Evolutionary conservation across 2,329 filamentous ascomycete species (phyloP), one percentile per base, ranked within the genome.

Genomic region (Neoarthrinium moseri): DNA sequence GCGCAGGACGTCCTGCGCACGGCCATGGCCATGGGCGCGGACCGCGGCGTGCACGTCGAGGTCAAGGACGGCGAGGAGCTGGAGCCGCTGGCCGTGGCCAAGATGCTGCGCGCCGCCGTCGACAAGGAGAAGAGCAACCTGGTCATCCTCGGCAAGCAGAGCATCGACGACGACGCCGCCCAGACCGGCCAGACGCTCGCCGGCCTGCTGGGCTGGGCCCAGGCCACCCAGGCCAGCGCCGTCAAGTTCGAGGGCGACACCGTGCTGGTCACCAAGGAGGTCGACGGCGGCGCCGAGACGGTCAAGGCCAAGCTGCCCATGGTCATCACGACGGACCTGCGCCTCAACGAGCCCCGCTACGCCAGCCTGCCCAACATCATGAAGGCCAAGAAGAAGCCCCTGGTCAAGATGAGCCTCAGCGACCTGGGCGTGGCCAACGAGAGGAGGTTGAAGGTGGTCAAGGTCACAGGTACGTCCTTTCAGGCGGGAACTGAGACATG

Each of bases 311-410:
- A 87, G 74, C 71, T 99, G 69, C 94, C 94, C 0, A 84, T 97
- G 84, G 75, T 99, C 43, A 88, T 99, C 58, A 99, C 94, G 51
- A 96, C 94, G 51, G 94, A 99, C 74, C 69, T 99, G 72, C 76
- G 94, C 43, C 74, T 99, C 67, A 99, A 99, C 64, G 90, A 95
- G 80, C 94, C 94, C 49, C 78, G 94, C 54, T 99, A 96, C 68
- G 94, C 92, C 18, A 96, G 84, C 69, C 69, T 99, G 80, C 92
- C 91, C 41, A 97, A 97, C 66, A 97, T 99, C 55, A 99, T 99
- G 94, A 99, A 97, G 86, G 94, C 94, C 43, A 99, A 99, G 87
- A 99, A 97, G 88, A 99, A 99, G 87, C 89, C 89, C 63, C 64
- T 99, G 58, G 90, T 94, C 61, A 97, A 96, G 86, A 87, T 90